phyloP scores from a whole-genome alignment of 108 stramenopile species.

The Chaetoceros muelleri region DNA sequence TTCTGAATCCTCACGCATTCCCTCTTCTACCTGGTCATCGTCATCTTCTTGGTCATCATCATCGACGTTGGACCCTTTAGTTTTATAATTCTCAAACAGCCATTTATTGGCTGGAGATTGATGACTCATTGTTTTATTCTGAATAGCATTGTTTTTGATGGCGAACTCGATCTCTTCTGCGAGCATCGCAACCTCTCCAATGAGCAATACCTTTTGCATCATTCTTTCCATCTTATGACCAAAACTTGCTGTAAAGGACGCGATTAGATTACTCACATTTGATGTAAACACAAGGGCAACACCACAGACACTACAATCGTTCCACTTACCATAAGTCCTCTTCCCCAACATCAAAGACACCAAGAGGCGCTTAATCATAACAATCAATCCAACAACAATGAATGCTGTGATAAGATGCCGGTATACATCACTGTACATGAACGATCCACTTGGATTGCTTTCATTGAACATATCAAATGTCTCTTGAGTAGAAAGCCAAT shows the following conservation, averaged over 20 bases:
- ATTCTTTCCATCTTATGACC: conserved; percentile 34
- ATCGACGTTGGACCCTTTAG: background rate
- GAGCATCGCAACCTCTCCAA: conserved; percentile 32
- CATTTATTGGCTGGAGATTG: background rate
- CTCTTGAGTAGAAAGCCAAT: conserved; percentile 17
- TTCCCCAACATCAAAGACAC: conserved; percentile 47
- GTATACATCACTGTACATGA: background rate
- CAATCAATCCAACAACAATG: conserved; percentile 31
- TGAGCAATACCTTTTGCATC: conserved; percentile 48
- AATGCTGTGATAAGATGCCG: conserved; percentile 25
- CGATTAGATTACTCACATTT: no score
- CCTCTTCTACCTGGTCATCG: background rate
- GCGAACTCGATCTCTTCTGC: conserved; percentile 6
- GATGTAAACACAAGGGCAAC: background rate
- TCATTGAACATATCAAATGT: conserved; percentile 21
- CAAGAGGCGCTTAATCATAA: conserved; percentile 49
- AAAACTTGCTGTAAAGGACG: conserved; percentile 31
- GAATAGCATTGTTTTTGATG: background rate
- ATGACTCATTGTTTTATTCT: background rate
- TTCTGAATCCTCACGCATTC: background rate
- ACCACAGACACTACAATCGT: background rate
- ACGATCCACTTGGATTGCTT: conserved; percentile 23
- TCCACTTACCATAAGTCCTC: conserved; percentile 23
- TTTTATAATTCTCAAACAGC: background rate
- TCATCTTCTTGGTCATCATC: background rate